Conservation (phyloP, 2,329 filamentous ascomycete genomes). For the Colletotrichum nymphaeae region DNA sequence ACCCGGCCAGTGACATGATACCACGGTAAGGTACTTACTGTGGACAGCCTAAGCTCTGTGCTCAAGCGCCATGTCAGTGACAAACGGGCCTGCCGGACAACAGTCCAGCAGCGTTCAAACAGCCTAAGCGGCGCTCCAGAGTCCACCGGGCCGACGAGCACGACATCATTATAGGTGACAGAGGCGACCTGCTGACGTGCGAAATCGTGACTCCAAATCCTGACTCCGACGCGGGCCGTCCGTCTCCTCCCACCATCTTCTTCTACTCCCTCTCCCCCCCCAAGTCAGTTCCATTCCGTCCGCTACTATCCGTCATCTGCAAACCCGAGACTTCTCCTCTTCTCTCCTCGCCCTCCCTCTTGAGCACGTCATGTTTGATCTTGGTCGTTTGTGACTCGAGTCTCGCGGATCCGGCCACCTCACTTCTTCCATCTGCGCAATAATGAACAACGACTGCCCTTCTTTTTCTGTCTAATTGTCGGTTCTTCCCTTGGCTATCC, state of each 20-base stretch:
- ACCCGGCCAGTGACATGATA: background rate
- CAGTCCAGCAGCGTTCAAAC: slow-evolving; percentile 11
- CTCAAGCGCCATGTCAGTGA: slow-evolving; percentile 1
- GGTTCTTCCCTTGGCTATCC: background rate
- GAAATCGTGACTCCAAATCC: slow-evolving; percentile 28
- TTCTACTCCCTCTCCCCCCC: background rate
- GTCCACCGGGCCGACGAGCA: slow-evolving; percentile 19
- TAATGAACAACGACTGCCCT: slow-evolving; percentile 9
- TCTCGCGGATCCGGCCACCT: background rate
- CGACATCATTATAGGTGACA: slow-evolving; percentile 27
- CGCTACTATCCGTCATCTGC: too few species aligned
- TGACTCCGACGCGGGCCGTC: slow-evolving; percentile 9
- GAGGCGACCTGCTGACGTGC: slow-evolving; percentile 32
- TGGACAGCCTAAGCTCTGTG: background rate
- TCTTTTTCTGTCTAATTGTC: background rate
- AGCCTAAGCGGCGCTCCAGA: background rate
- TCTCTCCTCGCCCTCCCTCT: background rate
- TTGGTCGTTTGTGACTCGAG: background rate
- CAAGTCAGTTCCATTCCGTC: too few species aligned
- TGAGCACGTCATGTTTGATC: slow-evolving; percentile 9
- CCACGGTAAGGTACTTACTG: too few species aligned
- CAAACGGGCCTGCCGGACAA: background rate
- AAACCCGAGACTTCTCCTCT: slow-evolving; percentile 24
- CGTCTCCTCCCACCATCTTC: slow-evolving; percentile 18
- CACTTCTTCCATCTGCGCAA: background rate